Percentiles rank a stretch among this genome's conserved stretches.
Evolutionary conservation across 208 protist species (phyloP).

Genomic region (Leishmania martiniquensis): DNA sequence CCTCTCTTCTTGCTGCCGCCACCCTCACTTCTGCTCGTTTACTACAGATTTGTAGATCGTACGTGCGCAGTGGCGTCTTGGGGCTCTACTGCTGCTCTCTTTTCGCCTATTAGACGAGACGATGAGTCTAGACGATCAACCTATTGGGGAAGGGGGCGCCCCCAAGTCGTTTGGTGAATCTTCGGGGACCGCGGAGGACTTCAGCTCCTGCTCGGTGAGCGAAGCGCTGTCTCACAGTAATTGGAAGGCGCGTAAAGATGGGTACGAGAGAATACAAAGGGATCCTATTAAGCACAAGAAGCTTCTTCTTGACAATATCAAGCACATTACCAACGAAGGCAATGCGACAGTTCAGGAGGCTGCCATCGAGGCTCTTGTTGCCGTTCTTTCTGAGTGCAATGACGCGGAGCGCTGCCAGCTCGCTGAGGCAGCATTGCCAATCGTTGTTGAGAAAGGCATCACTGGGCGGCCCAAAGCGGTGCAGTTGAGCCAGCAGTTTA

Average conservation of each 20-base stretch:
- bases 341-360: slow-evolving; percentile 72
- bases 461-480: slow-evolving; percentile 74
- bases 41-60: slow-evolving; percentile 1
- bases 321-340: slow-evolving; percentile 42
- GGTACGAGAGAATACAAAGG: slow-evolving; percentile 51
- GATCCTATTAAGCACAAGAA: slow-evolving; percentile 35
- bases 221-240: slow-evolving; percentile 60
- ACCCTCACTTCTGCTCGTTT: not conserved
- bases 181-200: slow-evolving; percentile 43
- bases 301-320: slow-evolving; percentile 43
- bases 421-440: slow-evolving; percentile 34
- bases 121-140: slow-evolving; percentile 52
- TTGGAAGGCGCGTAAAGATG: slow-evolving; percentile 82
- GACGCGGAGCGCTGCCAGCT: slow-evolving; percentile 46
- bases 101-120: not conserved
- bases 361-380: slow-evolving; percentile 57
- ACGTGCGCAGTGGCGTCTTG: not conserved
- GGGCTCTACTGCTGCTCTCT: not conserved
- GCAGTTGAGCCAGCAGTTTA: slow-evolving; percentile 48
- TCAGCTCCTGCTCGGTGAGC: slow-evolving; percentile 45
- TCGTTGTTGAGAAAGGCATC: slow-evolving; percentile 79
- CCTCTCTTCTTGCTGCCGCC: not conserved
- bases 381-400: slow-evolving; percentile 43
- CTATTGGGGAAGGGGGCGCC: slow-evolving; percentile 36
- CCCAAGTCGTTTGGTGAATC: slow-evolving; percentile 26